Conservation (phyloP, 2,329 filamentous ascomycete species). For the Cadophora sp. region DNA sequence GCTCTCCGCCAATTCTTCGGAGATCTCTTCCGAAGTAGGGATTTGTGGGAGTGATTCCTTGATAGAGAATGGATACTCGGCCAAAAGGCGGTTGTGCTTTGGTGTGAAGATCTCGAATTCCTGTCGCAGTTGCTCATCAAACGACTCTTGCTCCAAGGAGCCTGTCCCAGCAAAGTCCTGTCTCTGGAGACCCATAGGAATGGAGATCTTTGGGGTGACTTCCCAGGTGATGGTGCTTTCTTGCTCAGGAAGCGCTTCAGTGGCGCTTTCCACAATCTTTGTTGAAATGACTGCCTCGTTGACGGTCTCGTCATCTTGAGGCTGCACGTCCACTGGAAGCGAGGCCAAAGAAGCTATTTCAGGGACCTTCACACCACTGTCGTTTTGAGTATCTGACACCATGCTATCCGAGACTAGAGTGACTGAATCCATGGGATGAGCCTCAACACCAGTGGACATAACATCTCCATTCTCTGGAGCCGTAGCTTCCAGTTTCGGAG, state of each 20-base stretch:
- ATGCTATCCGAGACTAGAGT: neutral
- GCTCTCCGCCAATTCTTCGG: constrained; percentile 24
- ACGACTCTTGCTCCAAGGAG: neutral
- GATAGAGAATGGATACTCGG: neutral
- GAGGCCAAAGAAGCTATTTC: neutral
- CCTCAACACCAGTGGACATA: no score
- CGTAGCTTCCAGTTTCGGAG: neutral
- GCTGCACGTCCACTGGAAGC: neutral
- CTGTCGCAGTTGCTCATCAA: constrained; percentile 7
- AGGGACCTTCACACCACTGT: neutral
- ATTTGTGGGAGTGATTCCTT: neutral
- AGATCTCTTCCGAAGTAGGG: constrained; percentile 7
- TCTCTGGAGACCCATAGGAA: neutral
- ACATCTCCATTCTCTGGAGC: neutral
- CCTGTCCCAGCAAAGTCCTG: neutral
- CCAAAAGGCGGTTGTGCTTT: neutral
- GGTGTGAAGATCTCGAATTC: constrained; percentile 1
- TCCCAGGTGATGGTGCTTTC: neutral
- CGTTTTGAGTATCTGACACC: neutral
- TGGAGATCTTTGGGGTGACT: neutral
- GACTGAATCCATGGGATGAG: neutral
- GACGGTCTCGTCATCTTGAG: no score
- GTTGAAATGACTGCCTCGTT: neutral
- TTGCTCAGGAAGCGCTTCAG: neutral
- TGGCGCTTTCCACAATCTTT: neutral